A percentile compares a stretch with the other conserved stretches of the same genome.
Conservation (phyloP, 129 eudicot genomes). For the Deinandra increscens region DNA sequence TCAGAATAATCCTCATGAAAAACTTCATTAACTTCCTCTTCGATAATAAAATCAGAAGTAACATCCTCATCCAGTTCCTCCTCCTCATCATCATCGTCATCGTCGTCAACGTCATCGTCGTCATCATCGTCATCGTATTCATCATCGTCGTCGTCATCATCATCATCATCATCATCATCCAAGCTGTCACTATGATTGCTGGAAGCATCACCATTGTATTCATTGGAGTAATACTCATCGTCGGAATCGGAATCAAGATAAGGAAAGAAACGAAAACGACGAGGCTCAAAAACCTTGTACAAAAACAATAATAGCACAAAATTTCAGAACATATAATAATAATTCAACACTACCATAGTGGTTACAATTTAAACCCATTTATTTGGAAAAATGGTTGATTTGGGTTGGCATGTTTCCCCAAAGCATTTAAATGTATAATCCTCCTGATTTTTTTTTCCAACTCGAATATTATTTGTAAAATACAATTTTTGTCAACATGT, state of each 20-base stretch:
- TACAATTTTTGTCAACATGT: neutral
- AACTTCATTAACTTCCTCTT: constrained; percentile 15
- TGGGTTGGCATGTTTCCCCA: neutral
- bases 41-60: constrained; percentile 11
- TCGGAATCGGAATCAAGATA: constrained; percentile 32
- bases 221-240: constrained; percentile 37
- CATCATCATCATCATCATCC: constrained; percentile 18
- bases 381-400: neutral
- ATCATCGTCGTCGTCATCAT: neutral
- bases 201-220: constrained; percentile 30
- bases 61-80: constrained; percentile 10
- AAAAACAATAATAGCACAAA: constrained; percentile 13
- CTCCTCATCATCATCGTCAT: constrained; percentile 9
- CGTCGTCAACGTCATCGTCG: neutral
- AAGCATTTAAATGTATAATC: neutral
- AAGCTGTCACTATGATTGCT: constrained; percentile 4
- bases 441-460: neutral
- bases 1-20: constrained; percentile 9
- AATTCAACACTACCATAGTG: neutral
- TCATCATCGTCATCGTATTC: neutral
- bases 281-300: constrained; percentile 42
- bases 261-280: constrained; percentile 37
- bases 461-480: neutral
- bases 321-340: neutral
- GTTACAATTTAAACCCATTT: neutral